Evolutionary conservation across 352 stramenopile genomes (phyloP).

Genomic region (Phytophthora boehmeriae): DNA sequence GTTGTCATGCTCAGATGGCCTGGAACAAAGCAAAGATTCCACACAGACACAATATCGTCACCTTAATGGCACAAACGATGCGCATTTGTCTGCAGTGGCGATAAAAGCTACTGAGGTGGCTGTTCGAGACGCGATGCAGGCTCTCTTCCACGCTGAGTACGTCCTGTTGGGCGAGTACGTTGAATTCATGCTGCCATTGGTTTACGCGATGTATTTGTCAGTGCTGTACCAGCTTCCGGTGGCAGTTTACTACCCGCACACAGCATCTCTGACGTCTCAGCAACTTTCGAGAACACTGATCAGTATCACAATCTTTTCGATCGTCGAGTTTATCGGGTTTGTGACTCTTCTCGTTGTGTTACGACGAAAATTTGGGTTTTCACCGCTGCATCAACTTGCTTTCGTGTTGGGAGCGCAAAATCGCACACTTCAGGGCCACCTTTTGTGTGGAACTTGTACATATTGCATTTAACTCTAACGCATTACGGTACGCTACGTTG

Average conservation of each 20-base stretch:
- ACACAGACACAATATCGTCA: no score
- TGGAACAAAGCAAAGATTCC: no score
- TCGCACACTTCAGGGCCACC: constrained; percentile 15
- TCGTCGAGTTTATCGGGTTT: constrained; percentile 15
- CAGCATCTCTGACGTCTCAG: constrained; percentile 10
- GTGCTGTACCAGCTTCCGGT: constrained; percentile 9
- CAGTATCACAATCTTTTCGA: background rate
- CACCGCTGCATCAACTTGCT: constrained; percentile 31
- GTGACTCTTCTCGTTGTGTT: constrained; percentile 17
- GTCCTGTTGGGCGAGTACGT: constrained; percentile 21
- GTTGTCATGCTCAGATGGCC: no score
- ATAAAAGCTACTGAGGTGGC: no score
- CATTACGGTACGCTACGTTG: constrained; percentile 23
- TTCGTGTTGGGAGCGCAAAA: constrained; percentile 47
- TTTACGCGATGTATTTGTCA: constrained; percentile 10
- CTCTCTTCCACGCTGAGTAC: constrained; percentile 18
- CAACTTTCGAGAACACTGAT: constrained; percentile 22
- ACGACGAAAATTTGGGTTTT: constrained; percentile 24
- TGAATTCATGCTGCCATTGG: constrained; percentile 14
- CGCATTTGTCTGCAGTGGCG: no score
- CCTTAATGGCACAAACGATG: no score
- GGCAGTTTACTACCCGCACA: constrained; percentile 25
- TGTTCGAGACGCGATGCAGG: constrained; percentile 2
- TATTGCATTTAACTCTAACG: constrained; percentile 28
- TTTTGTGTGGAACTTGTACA: constrained; percentile 33